Percentiles rank a stretch among this genome's conserved stretches.
Evolutionary conservation across 352 stramenopile species (phyloP).

Genomic region (Phytophthora boehmeriae): DNA sequence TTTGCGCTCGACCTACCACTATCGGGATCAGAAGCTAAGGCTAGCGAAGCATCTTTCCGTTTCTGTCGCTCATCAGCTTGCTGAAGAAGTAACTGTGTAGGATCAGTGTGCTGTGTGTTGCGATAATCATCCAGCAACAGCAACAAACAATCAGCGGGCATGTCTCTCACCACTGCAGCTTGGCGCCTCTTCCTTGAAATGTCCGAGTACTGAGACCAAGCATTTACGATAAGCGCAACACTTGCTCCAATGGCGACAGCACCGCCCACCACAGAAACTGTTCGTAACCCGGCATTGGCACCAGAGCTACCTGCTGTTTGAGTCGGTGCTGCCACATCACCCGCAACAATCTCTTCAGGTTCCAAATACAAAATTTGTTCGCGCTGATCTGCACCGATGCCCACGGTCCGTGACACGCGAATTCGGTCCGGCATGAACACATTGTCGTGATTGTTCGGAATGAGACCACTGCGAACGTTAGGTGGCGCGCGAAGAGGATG

Average conservation of each 20-base stretch:
- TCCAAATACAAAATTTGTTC: constrained; percentile 82
- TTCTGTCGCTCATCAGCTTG: constrained; percentile 35
- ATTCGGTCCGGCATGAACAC: constrained; percentile 76
- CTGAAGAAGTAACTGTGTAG: constrained; percentile 38
- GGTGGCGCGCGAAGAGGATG: constrained; percentile 44
- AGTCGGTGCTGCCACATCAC: constrained; percentile 49
- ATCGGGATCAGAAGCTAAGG: constrained; percentile 8
- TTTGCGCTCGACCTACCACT: constrained; percentile 15
- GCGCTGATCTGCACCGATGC: constrained; percentile 60
- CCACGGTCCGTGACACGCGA: constrained; percentile 64
- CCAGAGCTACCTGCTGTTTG: constrained; percentile 26
- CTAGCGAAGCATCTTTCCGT: constrained; percentile 26
- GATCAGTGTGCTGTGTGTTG: constrained; percentile 29
- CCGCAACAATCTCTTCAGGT: constrained; percentile 72
- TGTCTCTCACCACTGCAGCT: constrained; percentile 70
- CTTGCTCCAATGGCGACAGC: constrained; percentile 80
- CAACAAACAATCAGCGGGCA: constrained; percentile 75
- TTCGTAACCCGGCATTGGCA: constrained; percentile 44
- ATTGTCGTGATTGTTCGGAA: constrained; percentile 87
- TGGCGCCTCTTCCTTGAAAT: constrained; percentile 65
- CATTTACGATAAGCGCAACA: constrained; percentile 77
- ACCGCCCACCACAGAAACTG: constrained; percentile 72
- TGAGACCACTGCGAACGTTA: constrained; percentile 44
- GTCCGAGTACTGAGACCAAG: constrained; percentile 85
- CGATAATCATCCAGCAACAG: constrained; percentile 74